Conservation (phyloP, 345 rosid species). For the Eucalyptus camaldulensis region DNA sequence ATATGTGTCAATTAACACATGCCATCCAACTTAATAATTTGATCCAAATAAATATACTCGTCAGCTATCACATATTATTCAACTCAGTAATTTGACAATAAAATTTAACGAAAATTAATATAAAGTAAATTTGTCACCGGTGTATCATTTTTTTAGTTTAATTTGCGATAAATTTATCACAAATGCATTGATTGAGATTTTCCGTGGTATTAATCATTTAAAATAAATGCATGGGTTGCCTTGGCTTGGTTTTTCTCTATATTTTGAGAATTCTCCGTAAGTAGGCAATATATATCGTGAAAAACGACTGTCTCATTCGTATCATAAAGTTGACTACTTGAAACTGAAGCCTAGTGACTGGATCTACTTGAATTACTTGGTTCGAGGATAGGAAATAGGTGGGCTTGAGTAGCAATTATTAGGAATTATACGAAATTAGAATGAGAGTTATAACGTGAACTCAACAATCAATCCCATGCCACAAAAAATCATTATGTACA, state of each 20-base stretch:
- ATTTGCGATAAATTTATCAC: no score
- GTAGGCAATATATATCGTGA: background rate
- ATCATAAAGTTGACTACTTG: background rate
- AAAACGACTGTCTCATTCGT: background rate
- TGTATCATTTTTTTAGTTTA: no score
- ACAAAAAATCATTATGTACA: background rate
- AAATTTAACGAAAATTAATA: no score
- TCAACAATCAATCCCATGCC: background rate
- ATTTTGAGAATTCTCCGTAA: background rate
- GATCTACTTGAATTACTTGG: background rate
- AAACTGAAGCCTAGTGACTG: background rate
- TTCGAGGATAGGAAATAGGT: background rate
- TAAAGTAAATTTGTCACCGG: rapidly evolving
- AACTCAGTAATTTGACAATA: rapidly evolving
- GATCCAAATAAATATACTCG: no score
- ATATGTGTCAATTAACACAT: no score
- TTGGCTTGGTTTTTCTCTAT: background rate
- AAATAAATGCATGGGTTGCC: background rate
- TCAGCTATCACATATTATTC: rapidly evolving
- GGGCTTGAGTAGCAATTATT: background rate
- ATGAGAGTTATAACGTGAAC: background rate
- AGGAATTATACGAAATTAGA: background rate
- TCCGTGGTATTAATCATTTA: rapidly evolving
- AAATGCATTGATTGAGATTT: rapidly evolving
- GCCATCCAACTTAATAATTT: rapidly evolving